Base-by-base conservation (phyloP, 1,284 basidiomycete genomes). In the Tilletia walkeri region DNA sequence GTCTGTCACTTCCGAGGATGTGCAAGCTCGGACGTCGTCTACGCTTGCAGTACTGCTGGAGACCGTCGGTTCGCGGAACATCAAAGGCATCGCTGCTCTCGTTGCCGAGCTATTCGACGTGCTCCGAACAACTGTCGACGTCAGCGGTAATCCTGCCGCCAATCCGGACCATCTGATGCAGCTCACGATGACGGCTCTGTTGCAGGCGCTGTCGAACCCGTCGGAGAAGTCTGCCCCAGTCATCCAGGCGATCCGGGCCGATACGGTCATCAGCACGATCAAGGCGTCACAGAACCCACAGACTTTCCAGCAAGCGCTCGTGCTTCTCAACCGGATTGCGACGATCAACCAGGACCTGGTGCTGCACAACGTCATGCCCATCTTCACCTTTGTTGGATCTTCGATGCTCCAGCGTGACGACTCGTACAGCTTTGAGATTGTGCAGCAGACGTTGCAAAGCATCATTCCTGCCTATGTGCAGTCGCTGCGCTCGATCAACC, bases 321-420 rank as follows among this genome's bases (percentile, higher is more conserved):
- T 97, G n/a, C 87, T 98, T 38, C 90, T 97, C 84, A 90, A 94
- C 2, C 90, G 88, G 73, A 86, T 99, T 67, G 92, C 94, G 1
- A 88, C 89, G 41, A 86, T 98, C 59, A 90, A 91, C 0, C 94
- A 95, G 0, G 93, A 95, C 71, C 91, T 92, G 7, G 93, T 96
- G 16, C 87, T 98, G 39, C 93, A 93, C 83, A 94, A 96, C 79
- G 89, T 97, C 72, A 98, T 99, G 94, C 95, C 96, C 5, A 91
- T 99, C 70, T 98, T 99, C 86, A 98, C 95, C 0, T 99, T 98
- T 86, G 97, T 99, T 91, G 95, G 96, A 38, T 92, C 93, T 7
- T 94, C 94, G 72, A 90, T 98, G 30, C 91, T 99, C 85, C 94
- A 97, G 83, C 88, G 95, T 61, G 96, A 99, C 80, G 96, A 99